phyloP scores from a whole-genome alignment of 2,329 filamentous ascomycete genomes.

The Aspergillus vadensis region DNA sequence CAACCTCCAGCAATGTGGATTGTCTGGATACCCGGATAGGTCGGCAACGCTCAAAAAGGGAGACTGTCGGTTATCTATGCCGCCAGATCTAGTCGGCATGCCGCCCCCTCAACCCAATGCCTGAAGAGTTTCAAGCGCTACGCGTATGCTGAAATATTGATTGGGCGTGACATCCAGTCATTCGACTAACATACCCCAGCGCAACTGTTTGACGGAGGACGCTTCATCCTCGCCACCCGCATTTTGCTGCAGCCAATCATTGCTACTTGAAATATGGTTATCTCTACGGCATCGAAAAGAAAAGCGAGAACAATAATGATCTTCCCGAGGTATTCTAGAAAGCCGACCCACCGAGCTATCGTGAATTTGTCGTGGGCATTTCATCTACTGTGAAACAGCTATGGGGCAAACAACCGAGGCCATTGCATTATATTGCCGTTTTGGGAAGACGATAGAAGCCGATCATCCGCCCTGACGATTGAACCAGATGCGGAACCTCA shows the following conservation, averaged over 20 bases:
- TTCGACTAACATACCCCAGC: too few relatives aligned
- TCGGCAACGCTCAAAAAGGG: background rate
- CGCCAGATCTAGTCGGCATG: background rate
- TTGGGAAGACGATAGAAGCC: background rate
- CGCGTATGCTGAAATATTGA: too few relatives aligned
- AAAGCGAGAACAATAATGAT: background rate
- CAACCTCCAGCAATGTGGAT: background rate
- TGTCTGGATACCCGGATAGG: background rate
- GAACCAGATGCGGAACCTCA: background rate
- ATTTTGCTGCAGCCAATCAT: background rate
- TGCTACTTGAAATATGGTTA: background rate
- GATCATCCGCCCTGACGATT: background rate
- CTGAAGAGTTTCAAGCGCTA: too few relatives aligned
- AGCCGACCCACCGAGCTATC: background rate
- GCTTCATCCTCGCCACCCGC: too few relatives aligned
- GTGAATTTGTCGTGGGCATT: background rate
- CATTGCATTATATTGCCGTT: background rate
- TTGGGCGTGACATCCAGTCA: too few relatives aligned
- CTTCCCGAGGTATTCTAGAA: background rate
- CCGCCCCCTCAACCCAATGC: background rate
- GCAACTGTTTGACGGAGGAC: too few relatives aligned
- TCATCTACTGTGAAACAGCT: conserved; percentile 8
- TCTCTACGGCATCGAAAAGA: background rate
- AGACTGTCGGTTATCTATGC: background rate
- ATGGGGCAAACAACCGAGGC: background rate